A percentile compares a stretch with the other conserved stretches of the same genome.
Conservation (phyloP, 495 filamentous ascomycete genomes). For the Diplogelasinospora grovesii region DNA sequence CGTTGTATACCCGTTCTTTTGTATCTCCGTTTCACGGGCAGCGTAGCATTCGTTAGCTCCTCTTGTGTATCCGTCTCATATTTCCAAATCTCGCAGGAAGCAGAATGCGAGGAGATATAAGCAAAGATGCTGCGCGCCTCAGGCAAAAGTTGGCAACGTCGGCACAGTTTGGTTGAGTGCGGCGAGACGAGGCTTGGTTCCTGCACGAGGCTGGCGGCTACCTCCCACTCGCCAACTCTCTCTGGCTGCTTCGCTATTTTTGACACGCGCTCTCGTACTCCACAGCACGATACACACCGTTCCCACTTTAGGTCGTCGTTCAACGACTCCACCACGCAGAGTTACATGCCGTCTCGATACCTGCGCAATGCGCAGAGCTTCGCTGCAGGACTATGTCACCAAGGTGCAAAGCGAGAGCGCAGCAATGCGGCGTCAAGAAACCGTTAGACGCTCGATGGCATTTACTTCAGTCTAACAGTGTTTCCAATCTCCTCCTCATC, state of each 20-base stretch:
- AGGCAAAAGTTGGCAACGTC: neutral
- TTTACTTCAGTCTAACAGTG: too few species aligned
- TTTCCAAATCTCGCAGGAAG: too few species aligned
- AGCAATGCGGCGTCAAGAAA: neutral
- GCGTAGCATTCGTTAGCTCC: neutral
- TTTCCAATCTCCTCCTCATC: too few species aligned
- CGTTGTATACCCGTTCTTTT: too few species aligned
- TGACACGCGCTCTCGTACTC: slow-evolving; percentile 7
- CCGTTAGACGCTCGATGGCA: slow-evolving; percentile 4
- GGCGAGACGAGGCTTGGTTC: slow-evolving; percentile 11
- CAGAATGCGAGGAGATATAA: too few species aligned
- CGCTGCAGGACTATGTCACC: neutral
- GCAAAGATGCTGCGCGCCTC: too few species aligned
- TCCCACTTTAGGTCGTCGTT: slow-evolving; percentile 8
- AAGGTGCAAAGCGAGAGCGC: too few species aligned
- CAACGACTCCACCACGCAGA: too few species aligned
- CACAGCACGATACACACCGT: neutral
- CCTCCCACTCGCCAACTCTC: slow-evolving; percentile 1
- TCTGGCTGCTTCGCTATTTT: slow-evolving; percentile 10
- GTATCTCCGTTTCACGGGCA: too few species aligned
- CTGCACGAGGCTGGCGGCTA: slow-evolving; percentile 20
- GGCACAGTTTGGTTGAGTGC: slow-evolving; percentile 4
- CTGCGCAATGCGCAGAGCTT: neutral
- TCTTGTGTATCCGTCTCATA: neutral
- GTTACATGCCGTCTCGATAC: slow-evolving; percentile 2